Conservation (phyloP, 352 stramenopile species). For the Phytophthora nicotianae region DNA sequence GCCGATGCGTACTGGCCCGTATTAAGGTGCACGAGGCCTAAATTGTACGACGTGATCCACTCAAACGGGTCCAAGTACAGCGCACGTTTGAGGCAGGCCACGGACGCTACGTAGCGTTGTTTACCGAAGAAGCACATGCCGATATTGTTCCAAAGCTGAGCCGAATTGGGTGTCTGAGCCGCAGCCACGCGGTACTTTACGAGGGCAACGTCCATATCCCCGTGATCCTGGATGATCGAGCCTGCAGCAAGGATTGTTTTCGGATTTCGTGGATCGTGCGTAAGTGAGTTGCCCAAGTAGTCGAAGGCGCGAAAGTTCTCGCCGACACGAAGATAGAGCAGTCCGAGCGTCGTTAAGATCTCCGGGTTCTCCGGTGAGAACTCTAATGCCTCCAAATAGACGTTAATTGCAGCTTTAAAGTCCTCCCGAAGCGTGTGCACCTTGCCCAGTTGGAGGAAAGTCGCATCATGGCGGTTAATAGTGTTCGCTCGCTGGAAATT, state of each 20-base stretch:
- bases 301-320: slow-evolving; percentile 94
- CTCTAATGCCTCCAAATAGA: slow-evolving; percentile 93
- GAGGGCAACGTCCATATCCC: slow-evolving; percentile 94
- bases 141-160: slow-evolving; percentile 96
- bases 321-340: slow-evolving; percentile 90
- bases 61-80: slow-evolving; percentile 94
- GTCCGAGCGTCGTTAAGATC: slow-evolving; percentile 90
- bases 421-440: slow-evolving; percentile 86
- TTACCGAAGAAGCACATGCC: slow-evolving; percentile 97
- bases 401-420: slow-evolving; percentile 85
- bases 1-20: slow-evolving; percentile 92
- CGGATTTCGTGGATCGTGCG: slow-evolving; percentile 89
- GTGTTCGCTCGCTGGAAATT: slow-evolving; percentile 91
- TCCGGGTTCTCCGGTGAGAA: slow-evolving; percentile 93
- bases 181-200: slow-evolving; percentile 95
- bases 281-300: slow-evolving; percentile 93
- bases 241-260: slow-evolving; percentile 93
- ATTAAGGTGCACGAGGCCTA: slow-evolving; percentile 93
- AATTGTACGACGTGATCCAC: slow-evolving; percentile 95
- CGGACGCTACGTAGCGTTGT: slow-evolving; percentile 81
- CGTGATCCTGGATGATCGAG: slow-evolving; percentile 94
- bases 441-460: slow-evolving; percentile 93
- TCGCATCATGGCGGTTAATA: slow-evolving; percentile 91
- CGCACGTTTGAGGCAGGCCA: slow-evolving; percentile 92
- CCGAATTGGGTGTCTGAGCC: slow-evolving; percentile 91